Percentiles rank a stretch among this genome's conserved stretches.
Conservation (phyloP, 1,284 basidiomycete species). For the Ustilago lituana region DNA sequence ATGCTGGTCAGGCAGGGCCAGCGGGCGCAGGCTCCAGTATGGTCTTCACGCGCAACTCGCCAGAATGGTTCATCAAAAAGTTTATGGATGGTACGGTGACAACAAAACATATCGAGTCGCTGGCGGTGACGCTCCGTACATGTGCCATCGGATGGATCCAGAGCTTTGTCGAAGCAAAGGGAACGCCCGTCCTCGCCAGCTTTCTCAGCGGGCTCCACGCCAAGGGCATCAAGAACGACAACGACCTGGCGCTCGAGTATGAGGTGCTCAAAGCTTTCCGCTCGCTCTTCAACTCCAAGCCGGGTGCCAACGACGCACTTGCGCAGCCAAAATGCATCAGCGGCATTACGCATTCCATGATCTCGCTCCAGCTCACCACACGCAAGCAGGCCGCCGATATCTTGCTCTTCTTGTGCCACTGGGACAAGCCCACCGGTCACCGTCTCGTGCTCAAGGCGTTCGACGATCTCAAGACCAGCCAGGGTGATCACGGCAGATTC, state of each 20-base stretch:
- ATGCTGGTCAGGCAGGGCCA: constrained; percentile 70
- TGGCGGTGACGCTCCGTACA: constrained; percentile 80
- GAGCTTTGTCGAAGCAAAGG: constrained; percentile 72
- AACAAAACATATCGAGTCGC: constrained; percentile 78
- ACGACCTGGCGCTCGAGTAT: constrained; percentile 80
- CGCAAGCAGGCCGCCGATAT: constrained; percentile 83
- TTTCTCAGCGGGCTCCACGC: constrained; percentile 69
- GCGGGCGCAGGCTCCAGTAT: constrained; percentile 67
- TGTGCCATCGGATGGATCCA: constrained; percentile 67
- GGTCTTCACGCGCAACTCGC: constrained; percentile 65
- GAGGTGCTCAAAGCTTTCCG: constrained; percentile 90
- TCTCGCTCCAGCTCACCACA: constrained; percentile 82
- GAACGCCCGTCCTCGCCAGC: constrained; percentile 83
- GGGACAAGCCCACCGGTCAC: constrained; percentile 70
- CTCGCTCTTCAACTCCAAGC: constrained; percentile 81
- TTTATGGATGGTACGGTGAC: constrained; percentile 88
- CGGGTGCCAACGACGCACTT: constrained; percentile 80
- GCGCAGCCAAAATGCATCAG: constrained; percentile 81
- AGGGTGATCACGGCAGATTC: constrained; percentile 71
- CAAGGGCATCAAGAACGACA: constrained; percentile 68
- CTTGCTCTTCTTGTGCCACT: constrained; percentile 71
- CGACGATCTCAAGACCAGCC: constrained; percentile 62
- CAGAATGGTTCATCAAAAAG: constrained; percentile 80
- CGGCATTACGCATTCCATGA: constrained; percentile 84
- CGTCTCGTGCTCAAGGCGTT: constrained; percentile 70